Conservation (phyloP, 2,329 filamentous ascomycete genomes). For the Microcera coccophila region DNA sequence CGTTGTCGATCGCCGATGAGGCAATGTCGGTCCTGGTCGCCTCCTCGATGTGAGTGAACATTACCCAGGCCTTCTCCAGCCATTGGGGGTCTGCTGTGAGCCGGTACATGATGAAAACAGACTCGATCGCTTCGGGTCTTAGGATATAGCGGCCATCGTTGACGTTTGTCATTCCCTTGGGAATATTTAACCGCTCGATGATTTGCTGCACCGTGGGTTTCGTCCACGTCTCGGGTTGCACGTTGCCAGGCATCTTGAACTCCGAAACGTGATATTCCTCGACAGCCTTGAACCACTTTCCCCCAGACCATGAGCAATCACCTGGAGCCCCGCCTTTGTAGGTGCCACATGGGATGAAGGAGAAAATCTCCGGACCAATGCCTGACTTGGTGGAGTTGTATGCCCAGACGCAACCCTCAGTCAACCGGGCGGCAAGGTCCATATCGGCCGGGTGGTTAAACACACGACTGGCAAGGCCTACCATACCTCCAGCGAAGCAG, state of each 20-base stretch:
- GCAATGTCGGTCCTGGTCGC: conserved; percentile 60
- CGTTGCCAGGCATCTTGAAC: conserved; percentile 20
- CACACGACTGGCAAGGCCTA: conserved; percentile 58
- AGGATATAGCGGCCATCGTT: conserved; percentile 59
- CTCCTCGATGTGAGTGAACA: conserved; percentile 63
- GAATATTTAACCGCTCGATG: conserved; percentile 34
- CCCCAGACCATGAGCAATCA: conserved; percentile 36
- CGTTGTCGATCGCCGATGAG: conserved; percentile 63
- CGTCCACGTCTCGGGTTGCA: conserved; percentile 18
- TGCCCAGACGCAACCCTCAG: conserved; percentile 61
- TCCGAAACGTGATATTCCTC: conserved; percentile 23
- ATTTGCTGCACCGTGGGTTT: conserved; percentile 23
- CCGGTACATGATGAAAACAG: conserved; percentile 73
- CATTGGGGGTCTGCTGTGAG: conserved; percentile 63
- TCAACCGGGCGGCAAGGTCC: conserved; percentile 53
- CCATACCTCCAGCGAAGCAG: conserved; percentile 66
- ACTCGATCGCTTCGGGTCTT: conserved; percentile 74
- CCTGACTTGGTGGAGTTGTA: conserved; percentile 55
- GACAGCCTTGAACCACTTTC: conserved; percentile 27
- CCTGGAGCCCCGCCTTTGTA: conserved; percentile 18
- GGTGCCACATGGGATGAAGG: conserved; percentile 42
- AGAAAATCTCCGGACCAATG: conserved; percentile 58
- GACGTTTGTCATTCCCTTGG: conserved; percentile 53
- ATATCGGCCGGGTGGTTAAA: conserved; percentile 55
- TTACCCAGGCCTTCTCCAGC: conserved; percentile 68